These are phyloP conservation scores for Umbelopsis sp. DNA, from an alignment of 192 early-diverging fungal genomes.

Conservation along the genomic window DNA sequence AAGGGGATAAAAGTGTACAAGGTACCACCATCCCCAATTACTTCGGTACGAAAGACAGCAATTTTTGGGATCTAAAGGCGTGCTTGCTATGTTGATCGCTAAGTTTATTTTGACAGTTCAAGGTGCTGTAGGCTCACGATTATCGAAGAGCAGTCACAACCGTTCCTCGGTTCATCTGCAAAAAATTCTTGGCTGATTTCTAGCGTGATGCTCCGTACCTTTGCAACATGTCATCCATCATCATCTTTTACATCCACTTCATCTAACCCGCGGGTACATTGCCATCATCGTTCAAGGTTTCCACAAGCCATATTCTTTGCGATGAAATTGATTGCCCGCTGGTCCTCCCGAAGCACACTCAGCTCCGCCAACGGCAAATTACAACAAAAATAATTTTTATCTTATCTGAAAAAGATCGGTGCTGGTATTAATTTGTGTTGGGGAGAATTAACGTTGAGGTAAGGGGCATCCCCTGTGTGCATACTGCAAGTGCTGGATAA, in stretches of 20 bases:
- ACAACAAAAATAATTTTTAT: background rate
- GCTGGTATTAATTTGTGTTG: too few species aligned
- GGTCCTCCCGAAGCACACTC: background rate
- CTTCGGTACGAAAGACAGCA: slow-evolving; percentile 7
- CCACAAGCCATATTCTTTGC: background rate
- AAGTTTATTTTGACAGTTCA: slow-evolving; percentile 8
- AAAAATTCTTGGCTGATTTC: background rate
- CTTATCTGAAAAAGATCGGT: background rate
- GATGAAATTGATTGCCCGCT: background rate
- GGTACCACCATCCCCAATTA: slow-evolving; percentile 11
- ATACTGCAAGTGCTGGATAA: too few species aligned
- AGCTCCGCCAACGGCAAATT: background rate
- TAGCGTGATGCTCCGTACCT: background rate
- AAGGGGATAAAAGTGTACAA: background rate
- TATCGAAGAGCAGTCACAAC: background rate
- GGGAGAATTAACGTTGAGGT: too few species aligned
- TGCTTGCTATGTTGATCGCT: background rate
- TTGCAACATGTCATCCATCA: background rate
- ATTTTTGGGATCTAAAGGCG: background rate
- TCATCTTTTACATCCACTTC: background rate
- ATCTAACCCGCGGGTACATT: background rate
- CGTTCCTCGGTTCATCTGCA: too few species aligned
- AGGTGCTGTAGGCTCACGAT: background rate
- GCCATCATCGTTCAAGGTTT: background rate
- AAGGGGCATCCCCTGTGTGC: too few species aligned